These are phyloP conservation scores for Neonothopanus nambi DNA, from an alignment of 1,284 basidiomycete genomes.

Conservation along the genomic window DNA sequence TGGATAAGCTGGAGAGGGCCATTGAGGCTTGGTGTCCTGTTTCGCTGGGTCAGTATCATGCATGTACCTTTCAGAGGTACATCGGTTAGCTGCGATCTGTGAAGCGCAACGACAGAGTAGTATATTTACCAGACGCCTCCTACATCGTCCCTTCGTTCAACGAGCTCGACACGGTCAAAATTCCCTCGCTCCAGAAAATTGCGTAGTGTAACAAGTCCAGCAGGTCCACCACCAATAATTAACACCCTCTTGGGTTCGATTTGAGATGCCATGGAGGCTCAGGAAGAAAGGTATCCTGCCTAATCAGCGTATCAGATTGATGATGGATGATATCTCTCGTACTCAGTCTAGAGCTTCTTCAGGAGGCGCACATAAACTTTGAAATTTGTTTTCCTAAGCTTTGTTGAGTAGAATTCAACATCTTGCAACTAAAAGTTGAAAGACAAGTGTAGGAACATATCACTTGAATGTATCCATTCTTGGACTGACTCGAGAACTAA, in stretches of 20 bases:
- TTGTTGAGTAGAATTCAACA: too few relatives aligned
- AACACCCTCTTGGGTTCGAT: slow-evolving; percentile 27
- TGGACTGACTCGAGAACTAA: too few relatives aligned
- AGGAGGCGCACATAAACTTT: too few relatives aligned
- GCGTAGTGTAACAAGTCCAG: slow-evolving; percentile 43
- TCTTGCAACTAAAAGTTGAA: too few relatives aligned
- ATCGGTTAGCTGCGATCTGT: not conserved
- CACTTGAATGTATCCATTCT: too few relatives aligned
- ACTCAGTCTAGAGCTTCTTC: too few relatives aligned
- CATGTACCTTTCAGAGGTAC: slow-evolving; percentile 30
- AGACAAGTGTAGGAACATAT: too few relatives aligned
- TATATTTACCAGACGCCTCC: slow-evolving; percentile 46
- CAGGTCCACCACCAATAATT: slow-evolving; percentile 45
- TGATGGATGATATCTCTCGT: not conserved
- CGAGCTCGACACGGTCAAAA: slow-evolving; percentile 41
- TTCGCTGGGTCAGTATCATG: slow-evolving; percentile 20
- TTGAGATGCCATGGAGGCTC: not conserved
- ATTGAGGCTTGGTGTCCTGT: slow-evolving; percentile 26
- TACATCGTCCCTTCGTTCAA: slow-evolving; percentile 44
- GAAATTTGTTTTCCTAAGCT: too few relatives aligned
- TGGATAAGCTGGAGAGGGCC: slow-evolving; percentile 47
- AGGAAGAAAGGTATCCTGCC: not conserved
- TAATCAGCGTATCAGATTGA: not conserved
- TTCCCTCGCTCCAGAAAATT: slow-evolving; percentile 39
- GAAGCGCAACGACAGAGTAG: not conserved